Evolutionary conservation across 257 asterid genomes (phyloP).

Genomic region (Solanum raphanifolium): DNA sequence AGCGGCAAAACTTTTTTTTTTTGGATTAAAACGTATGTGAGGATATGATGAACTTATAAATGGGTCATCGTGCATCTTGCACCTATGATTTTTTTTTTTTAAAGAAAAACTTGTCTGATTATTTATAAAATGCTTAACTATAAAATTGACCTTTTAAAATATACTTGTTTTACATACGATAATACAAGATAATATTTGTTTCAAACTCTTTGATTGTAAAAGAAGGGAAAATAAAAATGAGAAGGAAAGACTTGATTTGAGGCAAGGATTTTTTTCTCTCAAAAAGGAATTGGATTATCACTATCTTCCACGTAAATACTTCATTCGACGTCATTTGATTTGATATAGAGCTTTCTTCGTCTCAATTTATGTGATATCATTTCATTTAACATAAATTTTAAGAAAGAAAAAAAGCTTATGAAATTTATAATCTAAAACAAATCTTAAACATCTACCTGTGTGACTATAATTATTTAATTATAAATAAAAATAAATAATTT

Average conservation of each 20-base stretch:
- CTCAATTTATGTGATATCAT: fast-evolving
- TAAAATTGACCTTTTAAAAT: not conserved
- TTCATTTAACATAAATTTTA: not conserved
- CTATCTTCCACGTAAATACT: not conserved
- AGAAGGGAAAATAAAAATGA: not conserved
- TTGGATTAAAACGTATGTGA: not conserved
- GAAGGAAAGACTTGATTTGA: not conserved
- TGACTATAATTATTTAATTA: not conserved
- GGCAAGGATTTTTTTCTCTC: not conserved
- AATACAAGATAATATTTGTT: not conserved
- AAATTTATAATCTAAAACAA: not conserved
- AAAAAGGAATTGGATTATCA: not conserved
- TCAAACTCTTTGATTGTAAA: not conserved
- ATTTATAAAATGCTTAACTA: not conserved
- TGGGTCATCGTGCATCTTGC: not conserved
- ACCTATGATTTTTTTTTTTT: not conserved
- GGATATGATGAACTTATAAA: not conserved
- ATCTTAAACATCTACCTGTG: not conserved
- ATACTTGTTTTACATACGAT: not conserved
- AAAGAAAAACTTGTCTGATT: not conserved
- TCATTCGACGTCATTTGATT: not conserved
- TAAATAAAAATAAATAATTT: not conserved
- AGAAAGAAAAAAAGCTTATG: not conserved
- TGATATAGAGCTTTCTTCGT: not conserved
- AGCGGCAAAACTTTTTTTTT: not conserved